Evolutionary conservation across 176 grass and related monocot genomes (phyloP), one percentile per base, ranked within the genome.

Genomic region (Tillandsia fasciculata): DNA sequence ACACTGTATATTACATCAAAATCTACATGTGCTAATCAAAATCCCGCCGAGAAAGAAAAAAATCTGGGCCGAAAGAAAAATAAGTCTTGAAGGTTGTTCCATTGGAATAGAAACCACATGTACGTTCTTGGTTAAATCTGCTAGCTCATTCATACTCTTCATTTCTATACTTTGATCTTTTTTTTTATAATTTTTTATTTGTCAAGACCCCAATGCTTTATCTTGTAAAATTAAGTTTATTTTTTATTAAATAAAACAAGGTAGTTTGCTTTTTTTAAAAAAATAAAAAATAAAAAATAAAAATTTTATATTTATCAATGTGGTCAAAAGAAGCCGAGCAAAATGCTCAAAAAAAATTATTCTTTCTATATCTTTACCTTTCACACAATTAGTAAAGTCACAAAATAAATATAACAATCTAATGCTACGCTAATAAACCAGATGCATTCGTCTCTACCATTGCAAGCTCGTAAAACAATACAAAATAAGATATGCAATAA

Each of bases 401-500:
- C 6, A 15, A 15, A 15, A 57, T 59, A 59, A 10, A 59, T 59
- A 29, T 29, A 71, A 71, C 58, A 64, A 50, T 58, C 66, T 80
- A 77, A 33, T 63, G 66, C 59, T 17, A 68, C 52, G 63, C 59
- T 20, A 68, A 50, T 85, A 83, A 97, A 73, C 91, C 91, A 28
- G 79, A 96, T 29, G 87, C 91, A 47, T 90, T 84, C 29, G 87
- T 79, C 2, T 87, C 91, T 10, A 90, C 79, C 8, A 81, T 76
- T 2, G 91, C 71, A 28, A 87, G 84, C 64, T 96, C 87, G 20
- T 84, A 96, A 33, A 68, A 93, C 84, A 72, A 83, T 86, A 85
- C 94, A 99, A 78, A 99, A 56, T 78, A 68, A 69, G 82, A 83
- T 51, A 72, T 69, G 11, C 94, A 99, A 75, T 99, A 20, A 20